Evolutionary conservation across 148 eudicot genomes (phyloP).

Genomic region (Rhododendron williamsianum): DNA sequence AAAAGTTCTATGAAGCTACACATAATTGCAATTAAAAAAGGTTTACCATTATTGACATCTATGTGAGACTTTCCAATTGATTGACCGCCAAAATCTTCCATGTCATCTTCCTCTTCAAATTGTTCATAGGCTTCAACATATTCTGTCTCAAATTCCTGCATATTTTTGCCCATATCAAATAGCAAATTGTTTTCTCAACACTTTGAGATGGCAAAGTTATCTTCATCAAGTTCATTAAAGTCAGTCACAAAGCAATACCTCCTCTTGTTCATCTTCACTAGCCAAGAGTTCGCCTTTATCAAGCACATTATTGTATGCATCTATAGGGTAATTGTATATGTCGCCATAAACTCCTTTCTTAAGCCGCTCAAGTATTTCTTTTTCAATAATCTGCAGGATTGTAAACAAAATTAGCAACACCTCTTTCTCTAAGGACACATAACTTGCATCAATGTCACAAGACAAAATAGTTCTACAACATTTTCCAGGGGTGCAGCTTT

Average conservation of each 20-base stretch:
- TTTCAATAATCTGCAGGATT: conserved; percentile 68
- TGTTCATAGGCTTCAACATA: conserved; percentile 79
- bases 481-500: conserved; percentile 68
- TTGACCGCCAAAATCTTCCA: conserved; percentile 68
- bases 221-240: not conserved
- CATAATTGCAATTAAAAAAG: not conserved
- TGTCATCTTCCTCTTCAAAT: conserved; percentile 74
- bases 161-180: not conserved
- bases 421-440: not conserved
- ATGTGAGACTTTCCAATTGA: conserved; percentile 15
- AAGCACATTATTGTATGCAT: conserved; percentile 37
- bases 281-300: conserved; percentile 22
- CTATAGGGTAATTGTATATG: conserved; percentile 48
- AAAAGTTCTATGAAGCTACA: not conserved
- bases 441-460: not conserved
- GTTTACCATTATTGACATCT: conserved; percentile 30
- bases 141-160: conserved; percentile 57
- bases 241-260: conserved; percentile 20
- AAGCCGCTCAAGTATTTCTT: conserved; percentile 81
- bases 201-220: not conserved
- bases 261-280: conserved; percentile 48
- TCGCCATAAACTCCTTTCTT: conserved; percentile 58
- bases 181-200: not conserved
- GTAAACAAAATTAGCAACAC: conserved; percentile 1
- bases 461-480: conserved; percentile 25